Conservation (phyloP, 495 filamentous ascomycete species). For the Penicillium diatomitis region DNA sequence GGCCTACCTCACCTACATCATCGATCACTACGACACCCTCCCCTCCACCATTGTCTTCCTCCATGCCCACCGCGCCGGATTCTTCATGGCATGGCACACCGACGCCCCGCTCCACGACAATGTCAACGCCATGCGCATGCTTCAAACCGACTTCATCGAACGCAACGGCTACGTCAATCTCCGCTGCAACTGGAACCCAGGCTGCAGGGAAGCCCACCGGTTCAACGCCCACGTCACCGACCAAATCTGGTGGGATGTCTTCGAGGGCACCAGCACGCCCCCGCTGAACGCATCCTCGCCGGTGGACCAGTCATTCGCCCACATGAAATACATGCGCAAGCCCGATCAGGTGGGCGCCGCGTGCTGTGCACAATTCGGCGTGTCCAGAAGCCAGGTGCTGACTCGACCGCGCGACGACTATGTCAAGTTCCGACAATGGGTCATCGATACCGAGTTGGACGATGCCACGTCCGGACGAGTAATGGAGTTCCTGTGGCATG, state of each 20-base stretch:
- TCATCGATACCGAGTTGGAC: conserved; percentile 47
- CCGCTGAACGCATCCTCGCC: conserved; percentile 25
- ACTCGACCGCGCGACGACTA: conserved; percentile 50
- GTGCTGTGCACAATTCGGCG: conserved; percentile 63
- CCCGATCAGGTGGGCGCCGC: conserved; percentile 31
- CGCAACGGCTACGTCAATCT: conserved; percentile 57
- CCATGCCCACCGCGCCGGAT: conserved; percentile 48
- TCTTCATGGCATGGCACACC: conserved; percentile 55
- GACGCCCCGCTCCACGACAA: conserved; percentile 45
- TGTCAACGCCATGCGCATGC: conserved; percentile 40
- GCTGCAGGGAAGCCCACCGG: conserved; percentile 42
- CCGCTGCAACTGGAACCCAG: conserved; percentile 56
- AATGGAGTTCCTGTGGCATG: conserved; percentile 69
- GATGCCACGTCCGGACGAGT: conserved; percentile 61
- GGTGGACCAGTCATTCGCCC: conserved; percentile 2
- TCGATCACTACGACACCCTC: conserved; percentile 59
- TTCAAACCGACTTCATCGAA: conserved; percentile 42
- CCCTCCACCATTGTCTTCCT: conserved; percentile 61
- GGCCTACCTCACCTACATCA: conserved; percentile 64
- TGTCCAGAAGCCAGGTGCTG: conserved; percentile 44
- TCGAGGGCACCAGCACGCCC: conserved; percentile 44
- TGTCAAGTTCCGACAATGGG: conserved; percentile 55
- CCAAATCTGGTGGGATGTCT: conserved; percentile 43
- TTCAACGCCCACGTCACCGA: conserved; percentile 53
- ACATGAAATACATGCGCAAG: conserved; percentile 18